phyloP scores from a whole-genome alignment of 805 yeast genomes.

The Myxozyma melibiosi region DNA sequence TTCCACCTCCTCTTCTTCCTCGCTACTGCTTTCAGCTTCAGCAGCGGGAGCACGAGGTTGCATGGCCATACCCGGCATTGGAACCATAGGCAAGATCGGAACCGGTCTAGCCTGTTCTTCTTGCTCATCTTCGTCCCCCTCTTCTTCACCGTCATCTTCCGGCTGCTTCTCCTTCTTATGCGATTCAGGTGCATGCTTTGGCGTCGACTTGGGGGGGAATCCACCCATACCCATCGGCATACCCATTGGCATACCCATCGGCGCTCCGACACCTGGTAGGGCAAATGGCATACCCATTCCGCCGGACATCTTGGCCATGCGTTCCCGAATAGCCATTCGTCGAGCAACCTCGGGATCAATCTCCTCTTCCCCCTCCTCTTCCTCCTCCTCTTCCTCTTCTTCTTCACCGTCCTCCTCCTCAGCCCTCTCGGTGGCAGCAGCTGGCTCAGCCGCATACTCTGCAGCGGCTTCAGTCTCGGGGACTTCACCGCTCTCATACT shows the following conservation, averaged over 20 bases:
- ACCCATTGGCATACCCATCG: slow-evolving; percentile 39
- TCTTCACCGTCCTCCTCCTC: slow-evolving; percentile 42
- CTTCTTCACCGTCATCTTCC: slow-evolving; percentile 33
- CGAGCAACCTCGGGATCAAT: slow-evolving; percentile 77
- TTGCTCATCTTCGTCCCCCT: slow-evolving; percentile 30
- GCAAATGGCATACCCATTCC: slow-evolving; percentile 65
- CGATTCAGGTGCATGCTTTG: slow-evolving; percentile 14
- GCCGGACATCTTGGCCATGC: slow-evolving; percentile 96
- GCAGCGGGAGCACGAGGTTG: slow-evolving; percentile 21
- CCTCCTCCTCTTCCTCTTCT: slow-evolving; percentile 53
- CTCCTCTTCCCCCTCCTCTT: slow-evolving; percentile 56
- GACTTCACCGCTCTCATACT: slow-evolving; percentile 8
- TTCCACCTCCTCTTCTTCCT: slow-evolving; percentile 1
- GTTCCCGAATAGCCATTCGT: slow-evolving; percentile 75
- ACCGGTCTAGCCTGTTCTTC: slow-evolving; percentile 45
- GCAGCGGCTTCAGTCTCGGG: slow-evolving; percentile 22
- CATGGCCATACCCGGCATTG: slow-evolving; percentile 2
- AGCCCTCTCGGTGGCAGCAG: slow-evolving; percentile 38
- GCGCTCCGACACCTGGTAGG: slow-evolving; percentile 33
- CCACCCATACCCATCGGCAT: slow-evolving; percentile 36
- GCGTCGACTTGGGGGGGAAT: slow-evolving; percentile 1
- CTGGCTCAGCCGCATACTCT: slow-evolving; percentile 13
- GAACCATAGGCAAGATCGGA: slow-evolving; percentile 53
- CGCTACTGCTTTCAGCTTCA: slow-evolving; percentile 9
- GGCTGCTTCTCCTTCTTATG: no score